Evolutionary conservation across 345 rosid genomes (phyloP), one percentile per base, ranked within the genome.

Genomic region (Nephelium lappaceum): DNA sequence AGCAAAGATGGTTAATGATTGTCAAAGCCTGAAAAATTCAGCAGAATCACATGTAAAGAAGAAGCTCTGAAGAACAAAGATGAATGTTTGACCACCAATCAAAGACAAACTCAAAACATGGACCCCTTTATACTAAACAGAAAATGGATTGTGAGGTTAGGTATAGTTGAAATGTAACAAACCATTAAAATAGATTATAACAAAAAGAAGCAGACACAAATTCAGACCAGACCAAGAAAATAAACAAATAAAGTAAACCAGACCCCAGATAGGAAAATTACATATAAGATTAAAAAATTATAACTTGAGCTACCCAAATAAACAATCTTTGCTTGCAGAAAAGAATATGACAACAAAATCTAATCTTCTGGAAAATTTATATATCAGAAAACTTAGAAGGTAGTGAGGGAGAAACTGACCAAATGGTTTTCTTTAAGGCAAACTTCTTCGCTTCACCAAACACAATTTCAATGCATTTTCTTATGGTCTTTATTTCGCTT

Each of bases 1-100:
- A 78, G 78, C 63, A 71, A 57, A 80, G 53, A 64, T 43, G 71
- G 41, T 41, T 60, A 38, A 45, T 19, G 71, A 72, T 69, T 62
- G 71, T 72, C 66, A 82, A 77, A 77, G 21, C 79, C 84, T 68
- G 77, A 53, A 84, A 83, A 84, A 83, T 80, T 76, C 64, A 82
- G 79, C 21, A 49, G 75, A 77, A 21, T 53, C 60, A 38, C 23
- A 81, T 73, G 79, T 69, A 74, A 45, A 67, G 62, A 76, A 75
- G 60, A 77, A 47, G 64, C 82, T 68, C 74, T 73, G 77, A 78
- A 82, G 81, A 43, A 41, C 78, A 75, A 62, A 36, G 58, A 36
- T 61, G 0, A 71, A 58, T 31, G 49, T 79, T 85, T 83, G 85
- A 83, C 86, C 82, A 72, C 51, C 47, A 36, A 19, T 61, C 24